Base-by-base conservation (phyloP, 2,329 filamentous ascomycete genomes). In the Stagonosporopsis cucurbitacearum region DNA sequence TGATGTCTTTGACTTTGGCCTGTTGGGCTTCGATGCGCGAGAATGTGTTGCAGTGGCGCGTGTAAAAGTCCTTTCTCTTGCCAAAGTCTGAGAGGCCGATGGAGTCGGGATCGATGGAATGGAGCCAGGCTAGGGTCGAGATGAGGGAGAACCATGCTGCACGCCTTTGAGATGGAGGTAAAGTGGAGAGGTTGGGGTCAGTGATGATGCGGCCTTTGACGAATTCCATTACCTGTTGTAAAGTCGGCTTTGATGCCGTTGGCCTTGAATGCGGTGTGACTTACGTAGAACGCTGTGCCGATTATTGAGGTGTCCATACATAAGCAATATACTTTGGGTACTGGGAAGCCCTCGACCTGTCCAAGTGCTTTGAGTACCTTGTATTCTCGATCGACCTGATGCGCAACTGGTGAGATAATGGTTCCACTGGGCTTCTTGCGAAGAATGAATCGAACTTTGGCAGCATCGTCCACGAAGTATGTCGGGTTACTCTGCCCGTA, bases 401-500 rank as follows among this genome's bases (percentile, higher is more conserved):
- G 95, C 11, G 95, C 95, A 2, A 94, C 93, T 77, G 92, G 92
- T 68, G 92, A 96, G 47, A 98, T 84, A 37, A 98, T 88, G 77
- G 88, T 88, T 59, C 94, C 94, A 4, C 93, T 91, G 0, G 94
- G 95, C 79, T 97, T 97, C 84, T 98, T 98, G 73, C 94, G 90
- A 78, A 98, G 83, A 26, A 98, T 95, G 76, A 88, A 96, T 70
- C 87, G 85, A 60, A 79, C 75, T 45, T 86, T 84, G 69, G 86
- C 81, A 2, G 69, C 60, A 57, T 87, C 87, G 17, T 88, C 95
- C 68, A 98, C 82, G 68, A 92, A 91, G 79, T 98, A 98, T 0
- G 94, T 98, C 37, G 95, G 94, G 74, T 98, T 98, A 58, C 92
- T 96, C 79, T 98, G 94, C 49, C 94, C 95, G 74, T 95, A 98